Evolutionary conservation across 75 land plant species (phyloP), one percentile per base, ranked within the genome.

Genomic region (Larix kaempferi): DNA sequence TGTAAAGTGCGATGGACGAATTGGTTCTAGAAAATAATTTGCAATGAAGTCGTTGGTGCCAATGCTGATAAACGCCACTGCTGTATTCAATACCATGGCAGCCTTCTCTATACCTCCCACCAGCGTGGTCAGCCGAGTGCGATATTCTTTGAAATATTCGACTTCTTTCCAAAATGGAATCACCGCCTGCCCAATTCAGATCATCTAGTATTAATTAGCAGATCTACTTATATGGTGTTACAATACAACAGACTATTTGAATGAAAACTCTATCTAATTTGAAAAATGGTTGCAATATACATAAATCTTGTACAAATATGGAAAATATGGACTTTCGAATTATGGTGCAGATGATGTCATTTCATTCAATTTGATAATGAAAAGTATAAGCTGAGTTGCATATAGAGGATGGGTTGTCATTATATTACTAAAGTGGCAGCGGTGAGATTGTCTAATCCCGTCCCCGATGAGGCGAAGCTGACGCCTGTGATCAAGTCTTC

Each of bases 31-130:
- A 52, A 56, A 73, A 66, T 83, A 83, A 39, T 80, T 76, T 3
- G 56, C 22, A n/a, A 77, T 35, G 78, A 76, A 84, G 77, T 84
- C 85, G 27, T 80, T 84, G 25, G 72, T 80, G 35, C 82, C 85
- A 11, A 83, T 56, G 41, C 69, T 60, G 6, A 77, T 23, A 8
- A 56, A 23, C 54, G 57, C 69, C 6, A 84, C 27, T 35, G 84
- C 83, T 6, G 71, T 33, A 2, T n/a, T 60, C 0, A 57, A 2
- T 0, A 80, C 54, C 3, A 6, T 73, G 44, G 74, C 35, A 1
- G 82, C 74, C 23, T 74, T 75, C 2, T 74, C 15, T 25, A 13
- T 25, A 6, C 84, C 84, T 5, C 84, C 84, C 5, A 83, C 78
- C 19, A 80, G 4, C 29, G 29, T 29, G 21, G 37, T 52, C 58